Conservation (phyloP, 768 basidiomycete genomes). For the Boletellus ananiceps region DNA sequence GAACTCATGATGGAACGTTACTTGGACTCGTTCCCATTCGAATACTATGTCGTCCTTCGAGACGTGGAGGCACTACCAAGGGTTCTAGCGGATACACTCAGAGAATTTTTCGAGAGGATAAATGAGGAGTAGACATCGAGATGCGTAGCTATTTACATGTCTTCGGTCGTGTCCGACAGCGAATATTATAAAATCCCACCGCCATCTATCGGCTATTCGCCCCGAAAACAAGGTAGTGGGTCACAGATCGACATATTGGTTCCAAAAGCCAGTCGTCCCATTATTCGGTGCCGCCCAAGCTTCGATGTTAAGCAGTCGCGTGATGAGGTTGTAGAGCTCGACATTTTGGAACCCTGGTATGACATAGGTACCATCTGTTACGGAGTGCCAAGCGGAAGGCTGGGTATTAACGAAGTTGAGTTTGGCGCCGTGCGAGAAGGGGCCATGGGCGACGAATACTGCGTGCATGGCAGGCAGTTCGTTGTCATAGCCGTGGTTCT, state of each 20-base stretch:
- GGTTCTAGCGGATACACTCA: conserved; percentile 80
- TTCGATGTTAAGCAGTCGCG: conserved; percentile 67
- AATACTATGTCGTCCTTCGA: conserved; percentile 92
- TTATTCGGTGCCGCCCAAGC: conserved; percentile 57
- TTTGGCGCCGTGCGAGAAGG: conserved; percentile 72
- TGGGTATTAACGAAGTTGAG: conserved; percentile 26
- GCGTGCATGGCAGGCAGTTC: conserved; percentile 73
- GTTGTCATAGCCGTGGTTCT: conserved; percentile 94
- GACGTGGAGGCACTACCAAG: conserved; percentile 90
- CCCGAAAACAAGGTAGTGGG: not conserved
- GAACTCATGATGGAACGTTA: conserved; percentile 87
- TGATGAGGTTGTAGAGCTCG: conserved; percentile 79
- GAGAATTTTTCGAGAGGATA: conserved; percentile 87
- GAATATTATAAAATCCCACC: not conserved
- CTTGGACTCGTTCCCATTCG: conserved; percentile 95
- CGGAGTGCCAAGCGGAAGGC: conserved; percentile 54
- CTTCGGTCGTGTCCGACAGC: not conserved
- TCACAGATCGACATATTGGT: conserved; percentile 51
- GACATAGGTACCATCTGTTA: conserved; percentile 51
- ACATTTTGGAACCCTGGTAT: conserved; percentile 85
- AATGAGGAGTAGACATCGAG: conserved; percentile 51
- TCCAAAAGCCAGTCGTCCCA: conserved; percentile 82
- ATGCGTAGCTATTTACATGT: not conserved
- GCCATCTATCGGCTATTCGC: not conserved
- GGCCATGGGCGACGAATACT: conserved; percentile 89